Evolutionary conservation across 202 grass and related monocot genomes (phyloP), one percentile per base, ranked within the genome.

Genomic region (Saccharum hybrid): DNA sequence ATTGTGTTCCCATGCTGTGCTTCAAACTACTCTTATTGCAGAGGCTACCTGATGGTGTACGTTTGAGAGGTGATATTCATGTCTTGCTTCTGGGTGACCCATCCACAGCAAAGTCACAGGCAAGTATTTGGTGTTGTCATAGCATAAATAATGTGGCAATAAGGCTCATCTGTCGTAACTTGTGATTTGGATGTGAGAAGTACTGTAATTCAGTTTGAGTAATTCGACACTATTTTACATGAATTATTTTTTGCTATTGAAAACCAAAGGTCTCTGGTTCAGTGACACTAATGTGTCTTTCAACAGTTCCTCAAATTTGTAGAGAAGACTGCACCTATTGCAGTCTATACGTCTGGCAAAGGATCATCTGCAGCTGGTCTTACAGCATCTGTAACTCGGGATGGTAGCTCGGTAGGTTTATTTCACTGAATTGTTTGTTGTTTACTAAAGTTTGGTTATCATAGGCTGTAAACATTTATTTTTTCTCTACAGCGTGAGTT

Each of bases 291-390:
- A 46, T 84, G 22, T 73, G 8, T 43, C 21, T 86, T 74, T 88
- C 21, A 12, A 82, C 91, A 98, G 96, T 98, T 98, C 88, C 89
- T 98, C 46, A 98, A 96, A 80, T 98, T 98, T 89, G 96, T 94
- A 76, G 93, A 98, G 88, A 98, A 96, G 79, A 94, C 96, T 46
- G 91, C 96, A 77, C 96, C 96, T 46, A 85, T 94, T 72, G 93
- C 96, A 40, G 96, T 98, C 64, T 98, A 98, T 85, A 98, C 96
- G 70, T 98, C 96, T 80, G 96, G 96, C 79, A 98, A 98, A 85
- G 96, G 96, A 84, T 98, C 96, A 74, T 98, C 96, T 37, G 93
- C 96, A 76, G 93, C 91, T 81, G 96, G 96, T 84, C 91, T 98
- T 72, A 96, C 96, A 14, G 93, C 96, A 22, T 98, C 96, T 63